phyloP scores from a whole-genome alignment of 2,329 filamentous ascomycete genomes.

The Alternaria novae-zelandiae region DNA sequence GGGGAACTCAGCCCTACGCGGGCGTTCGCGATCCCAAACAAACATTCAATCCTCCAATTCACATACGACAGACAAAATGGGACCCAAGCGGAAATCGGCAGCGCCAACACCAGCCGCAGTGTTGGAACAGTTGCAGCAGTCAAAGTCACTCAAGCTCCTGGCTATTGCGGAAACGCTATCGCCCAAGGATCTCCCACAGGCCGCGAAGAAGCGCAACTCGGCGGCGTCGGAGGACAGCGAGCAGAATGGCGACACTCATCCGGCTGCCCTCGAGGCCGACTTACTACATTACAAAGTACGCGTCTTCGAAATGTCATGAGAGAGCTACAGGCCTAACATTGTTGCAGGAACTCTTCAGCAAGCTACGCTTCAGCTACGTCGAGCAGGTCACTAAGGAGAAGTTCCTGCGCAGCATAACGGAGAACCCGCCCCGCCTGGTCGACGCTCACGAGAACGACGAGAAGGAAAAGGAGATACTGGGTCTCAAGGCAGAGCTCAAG shows the following conservation, averaged over 20 bases:
- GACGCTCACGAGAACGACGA: constrained; percentile 75
- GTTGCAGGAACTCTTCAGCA: constrained; percentile 85
- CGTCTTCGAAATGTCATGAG: neutral
- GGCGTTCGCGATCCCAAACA: constrained; percentile 34
- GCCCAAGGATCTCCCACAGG: constrained; percentile 54
- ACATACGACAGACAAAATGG: constrained; percentile 26
- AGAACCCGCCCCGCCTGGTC: constrained; percentile 86
- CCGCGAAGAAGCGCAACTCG: constrained; percentile 50
- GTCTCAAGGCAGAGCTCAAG: constrained; percentile 77
- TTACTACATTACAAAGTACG: constrained; percentile 80
- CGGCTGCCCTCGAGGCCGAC: constrained; percentile 80
- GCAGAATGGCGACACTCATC: constrained; percentile 68
- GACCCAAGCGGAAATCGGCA: constrained; percentile 30
- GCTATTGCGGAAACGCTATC: constrained; percentile 77
- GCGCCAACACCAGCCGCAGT: constrained; percentile 36
- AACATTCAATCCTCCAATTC: constrained; percentile 23
- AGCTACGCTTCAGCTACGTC: constrained; percentile 95
- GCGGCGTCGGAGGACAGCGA: constrained; percentile 73
- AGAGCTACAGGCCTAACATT: constrained; percentile 5
- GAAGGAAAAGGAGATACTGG: constrained; percentile 64
- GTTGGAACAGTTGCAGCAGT: constrained; percentile 63
- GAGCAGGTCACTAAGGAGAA: constrained; percentile 99
- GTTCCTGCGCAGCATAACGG: constrained; percentile 90
- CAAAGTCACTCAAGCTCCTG: constrained; percentile 72
- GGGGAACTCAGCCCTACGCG: constrained; percentile 26